Evolutionary conservation across 345 rosid genomes (phyloP).

Genomic region (Euphorbia tirucalli): DNA sequence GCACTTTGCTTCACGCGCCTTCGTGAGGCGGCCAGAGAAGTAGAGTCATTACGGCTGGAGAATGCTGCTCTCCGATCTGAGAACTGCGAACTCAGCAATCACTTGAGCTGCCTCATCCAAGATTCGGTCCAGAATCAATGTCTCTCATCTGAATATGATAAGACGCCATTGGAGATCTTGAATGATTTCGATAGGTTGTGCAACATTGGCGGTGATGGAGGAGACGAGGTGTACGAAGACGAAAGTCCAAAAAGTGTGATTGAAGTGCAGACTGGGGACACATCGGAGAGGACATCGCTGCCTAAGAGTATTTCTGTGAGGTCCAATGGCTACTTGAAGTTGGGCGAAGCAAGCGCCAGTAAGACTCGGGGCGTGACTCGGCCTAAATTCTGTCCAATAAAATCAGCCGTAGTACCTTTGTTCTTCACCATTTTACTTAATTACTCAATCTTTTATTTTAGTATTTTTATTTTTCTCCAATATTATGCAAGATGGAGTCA

Average conservation of each 20-base stretch:
- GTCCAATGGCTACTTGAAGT: conserved; percentile 48
- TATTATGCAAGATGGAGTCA: no score
- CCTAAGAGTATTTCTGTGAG: conserved; percentile 80
- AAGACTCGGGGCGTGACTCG: conserved; percentile 25
- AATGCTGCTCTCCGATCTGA: conserved; percentile 56
- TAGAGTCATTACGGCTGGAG: conserved; percentile 60
- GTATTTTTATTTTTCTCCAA: neutral
- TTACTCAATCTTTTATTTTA: neutral
- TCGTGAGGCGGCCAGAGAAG: conserved; percentile 46
- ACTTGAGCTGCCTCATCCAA: conserved; percentile 43
- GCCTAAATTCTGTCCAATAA: conserved; percentile 27
- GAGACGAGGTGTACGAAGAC: conserved; percentile 28
- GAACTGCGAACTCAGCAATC: conserved; percentile 57
- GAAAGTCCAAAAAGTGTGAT: conserved; percentile 46
- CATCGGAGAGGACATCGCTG: conserved; percentile 42
- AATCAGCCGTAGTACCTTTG: conserved; percentile 13
- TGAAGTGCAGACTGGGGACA: conserved; percentile 23
- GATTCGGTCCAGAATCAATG: conserved; percentile 34
- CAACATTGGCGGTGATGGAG: conserved; percentile 17
- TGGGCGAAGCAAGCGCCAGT: conserved; percentile 25
- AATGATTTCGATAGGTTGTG: conserved; percentile 33
- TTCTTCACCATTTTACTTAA: neutral
- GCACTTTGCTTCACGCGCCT: conserved; percentile 38
- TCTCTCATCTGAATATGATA: conserved; percentile 23
- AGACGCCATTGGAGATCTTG: conserved; percentile 41